phyloP scores from a whole-genome alignment of 2,329 filamentous ascomycete species.

The Thermoascus crustaceus region DNA sequence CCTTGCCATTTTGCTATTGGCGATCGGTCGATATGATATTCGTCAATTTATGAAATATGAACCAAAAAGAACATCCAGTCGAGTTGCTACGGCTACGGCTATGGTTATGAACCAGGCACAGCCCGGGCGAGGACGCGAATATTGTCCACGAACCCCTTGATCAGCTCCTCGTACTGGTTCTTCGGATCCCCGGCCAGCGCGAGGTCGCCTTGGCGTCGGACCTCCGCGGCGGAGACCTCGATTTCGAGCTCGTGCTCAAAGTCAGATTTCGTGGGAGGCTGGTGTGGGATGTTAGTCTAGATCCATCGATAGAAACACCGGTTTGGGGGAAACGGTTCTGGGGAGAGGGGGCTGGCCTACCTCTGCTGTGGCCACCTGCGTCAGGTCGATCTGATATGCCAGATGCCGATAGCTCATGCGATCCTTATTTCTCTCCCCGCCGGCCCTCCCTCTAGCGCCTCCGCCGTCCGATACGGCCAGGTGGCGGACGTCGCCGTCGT shows the following conservation, averaged over 20 bases:
- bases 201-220: slow-evolving; percentile 37
- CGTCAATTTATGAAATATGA: too few species aligned
- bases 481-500: slow-evolving; percentile 57
- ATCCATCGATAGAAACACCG: too few species aligned
- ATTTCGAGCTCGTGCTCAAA: slow-evolving; percentile 44
- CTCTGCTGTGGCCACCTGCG: slow-evolving; percentile 63
- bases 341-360: slow-evolving; percentile 21
- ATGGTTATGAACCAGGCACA: slow-evolving; percentile 25
- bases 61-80: too few species aligned
- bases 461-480: slow-evolving; percentile 39
- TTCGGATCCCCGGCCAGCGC: slow-evolving; percentile 29
- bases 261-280: slow-evolving; percentile 27
- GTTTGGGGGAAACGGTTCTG: too few species aligned
- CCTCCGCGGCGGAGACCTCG: slow-evolving; percentile 39
- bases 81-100: too few species aligned
- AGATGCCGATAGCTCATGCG: slow-evolving; percentile 84
- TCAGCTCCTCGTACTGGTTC: slow-evolving; percentile 38
- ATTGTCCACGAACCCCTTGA: slow-evolving; percentile 44
- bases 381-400: slow-evolving; percentile 83
- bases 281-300: too few species aligned
- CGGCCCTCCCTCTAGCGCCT: slow-evolving; percentile 28
- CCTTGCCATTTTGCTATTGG: too few species aligned
- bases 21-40: too few species aligned
- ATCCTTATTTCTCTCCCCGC: slow-evolving; percentile 68
- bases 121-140: slow-evolving; percentile 37